Conservation (phyloP, 306 rosid genomes). For the Acacia melanoxylon region DNA sequence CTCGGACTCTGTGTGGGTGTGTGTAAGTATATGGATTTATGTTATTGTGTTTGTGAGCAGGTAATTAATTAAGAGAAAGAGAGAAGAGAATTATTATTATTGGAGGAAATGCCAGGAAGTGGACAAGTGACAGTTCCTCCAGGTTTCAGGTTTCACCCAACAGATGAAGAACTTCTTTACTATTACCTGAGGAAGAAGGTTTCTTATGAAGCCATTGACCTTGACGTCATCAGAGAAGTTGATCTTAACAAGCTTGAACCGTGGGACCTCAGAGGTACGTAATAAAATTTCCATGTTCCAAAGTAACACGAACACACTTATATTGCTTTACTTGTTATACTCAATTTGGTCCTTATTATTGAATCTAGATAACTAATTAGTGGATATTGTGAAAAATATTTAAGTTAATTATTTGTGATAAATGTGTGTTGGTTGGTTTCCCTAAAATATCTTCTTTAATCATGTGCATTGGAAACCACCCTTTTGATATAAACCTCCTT, state of each 20-base stretch:
- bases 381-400: too few species aligned
- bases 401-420: neutral
- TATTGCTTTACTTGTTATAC: too few species aligned
- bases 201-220: slow-evolving; percentile 91
- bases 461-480: too few species aligned
- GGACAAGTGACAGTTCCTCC: slow-evolving; percentile 92
- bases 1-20: neutral
- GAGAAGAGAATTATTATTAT: neutral
- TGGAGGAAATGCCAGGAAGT: slow-evolving; percentile 54
- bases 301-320: too few species aligned
- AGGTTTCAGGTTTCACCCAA: slow-evolving; percentile 93
- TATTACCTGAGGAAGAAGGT: slow-evolving; percentile 94
- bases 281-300: neutral
- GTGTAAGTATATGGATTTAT: neutral
- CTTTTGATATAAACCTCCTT: too few species aligned
- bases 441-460: too few species aligned
- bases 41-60: neutral
- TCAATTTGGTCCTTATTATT: neutral
- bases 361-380: too few species aligned
- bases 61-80: neutral
- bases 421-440: neutral
- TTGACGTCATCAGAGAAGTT: slow-evolving; percentile 87
- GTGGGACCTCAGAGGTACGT: slow-evolving; percentile 93
- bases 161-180: slow-evolving; percentile 97
- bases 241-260: slow-evolving; percentile 97